These are phyloP conservation scores for Acanthamoeba sp. DNA, from an alignment of 208 protist genomes.

Conservation along the genomic window DNA sequence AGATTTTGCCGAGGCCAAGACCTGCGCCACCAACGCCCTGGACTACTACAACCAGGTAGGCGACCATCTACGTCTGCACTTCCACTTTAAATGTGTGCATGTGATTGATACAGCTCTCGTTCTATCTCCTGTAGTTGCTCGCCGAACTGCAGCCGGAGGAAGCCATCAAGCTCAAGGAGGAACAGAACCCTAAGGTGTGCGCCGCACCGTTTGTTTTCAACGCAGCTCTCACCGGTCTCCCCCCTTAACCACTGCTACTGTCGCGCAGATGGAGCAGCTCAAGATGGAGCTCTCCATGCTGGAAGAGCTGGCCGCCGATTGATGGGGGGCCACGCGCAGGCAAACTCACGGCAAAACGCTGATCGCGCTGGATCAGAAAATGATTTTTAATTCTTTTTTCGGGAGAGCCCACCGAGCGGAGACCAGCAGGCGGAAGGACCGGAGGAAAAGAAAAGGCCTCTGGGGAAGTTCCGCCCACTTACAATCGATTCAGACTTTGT, in stretches of 20 bases:
- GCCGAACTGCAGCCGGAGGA: not conserved
- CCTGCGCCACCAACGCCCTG: not conserved
- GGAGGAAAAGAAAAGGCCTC: not conserved
- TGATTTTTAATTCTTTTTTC: not conserved
- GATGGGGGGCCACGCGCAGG: not conserved
- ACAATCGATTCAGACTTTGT: not conserved
- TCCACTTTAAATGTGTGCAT: too few relatives aligned
- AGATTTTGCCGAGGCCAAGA: constrained; percentile 15
- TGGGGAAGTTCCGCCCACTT: not conserved
- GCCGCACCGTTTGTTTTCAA: not conserved
- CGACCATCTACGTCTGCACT: not conserved
- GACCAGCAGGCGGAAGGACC: not conserved
- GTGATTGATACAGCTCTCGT: not conserved
- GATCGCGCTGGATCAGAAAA: not conserved
- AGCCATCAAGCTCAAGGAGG: not conserved
- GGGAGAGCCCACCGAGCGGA: not conserved
- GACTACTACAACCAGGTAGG: constrained; percentile 24
- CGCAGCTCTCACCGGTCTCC: not conserved
- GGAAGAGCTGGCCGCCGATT: not conserved
- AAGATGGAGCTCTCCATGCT: constrained; percentile 33
- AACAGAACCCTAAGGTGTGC: constrained; percentile 4
- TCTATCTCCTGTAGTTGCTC: not conserved
- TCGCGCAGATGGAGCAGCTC: constrained; percentile 29
- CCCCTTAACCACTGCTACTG: not conserved
- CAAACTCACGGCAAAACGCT: not conserved